Percentiles rank a stretch among this genome's conserved stretches.
These are phyloP conservation scores for Aspergillus caelatus DNA, from an alignment of 2,329 filamentous ascomycete species.

Conservation along the genomic window DNA sequence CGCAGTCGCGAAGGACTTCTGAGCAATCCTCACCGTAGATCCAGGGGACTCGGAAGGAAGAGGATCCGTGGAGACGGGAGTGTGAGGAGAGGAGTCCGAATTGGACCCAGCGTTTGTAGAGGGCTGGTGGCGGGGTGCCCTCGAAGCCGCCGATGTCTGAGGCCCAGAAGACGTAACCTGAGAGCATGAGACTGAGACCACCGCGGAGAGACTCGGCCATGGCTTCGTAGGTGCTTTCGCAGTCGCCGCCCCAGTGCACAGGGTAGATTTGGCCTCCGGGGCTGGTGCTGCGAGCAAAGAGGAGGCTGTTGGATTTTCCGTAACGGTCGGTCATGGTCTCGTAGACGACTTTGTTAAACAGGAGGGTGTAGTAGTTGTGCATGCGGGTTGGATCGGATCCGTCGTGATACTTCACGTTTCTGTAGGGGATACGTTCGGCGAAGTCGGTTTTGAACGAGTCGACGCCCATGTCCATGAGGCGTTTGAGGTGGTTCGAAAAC, in stretches of 20 bases:
- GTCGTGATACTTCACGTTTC: slow-evolving; percentile 68
- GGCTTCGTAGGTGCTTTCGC: slow-evolving; percentile 72
- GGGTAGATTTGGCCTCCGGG: slow-evolving; percentile 72
- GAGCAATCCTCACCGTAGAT: slow-evolving; percentile 67
- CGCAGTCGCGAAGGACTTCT: slow-evolving; percentile 58
- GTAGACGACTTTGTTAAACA: slow-evolving; percentile 72
- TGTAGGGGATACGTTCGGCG: slow-evolving; percentile 69
- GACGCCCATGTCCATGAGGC: slow-evolving; percentile 69
- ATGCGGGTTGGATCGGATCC: slow-evolving; percentile 64
- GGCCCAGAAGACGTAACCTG: slow-evolving; percentile 69
- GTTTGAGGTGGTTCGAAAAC: slow-evolving; percentile 65
- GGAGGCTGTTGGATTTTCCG: slow-evolving; percentile 59
- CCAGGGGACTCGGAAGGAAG: slow-evolving; percentile 75
- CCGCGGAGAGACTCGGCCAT: slow-evolving; percentile 72
- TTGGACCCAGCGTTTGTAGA: slow-evolving; percentile 80
- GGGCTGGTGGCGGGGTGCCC: slow-evolving; percentile 65
- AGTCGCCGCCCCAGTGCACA: slow-evolving; percentile 74
- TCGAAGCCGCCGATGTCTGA: slow-evolving; percentile 75
- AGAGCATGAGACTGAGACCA: slow-evolving; percentile 65
- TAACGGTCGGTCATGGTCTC: slow-evolving; percentile 61
- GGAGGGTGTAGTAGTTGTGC: slow-evolving; percentile 77
- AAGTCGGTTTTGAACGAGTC: slow-evolving; percentile 78
- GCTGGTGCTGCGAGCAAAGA: slow-evolving; percentile 69
- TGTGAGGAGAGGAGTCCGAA: slow-evolving; percentile 73
- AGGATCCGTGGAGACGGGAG: slow-evolving; percentile 70